Percentiles rank a stretch among this genome's conserved stretches.
Evolutionary conservation across 2,329 filamentous ascomycete species (phyloP).

Genomic region (Coniochaeta prunicola): DNA sequence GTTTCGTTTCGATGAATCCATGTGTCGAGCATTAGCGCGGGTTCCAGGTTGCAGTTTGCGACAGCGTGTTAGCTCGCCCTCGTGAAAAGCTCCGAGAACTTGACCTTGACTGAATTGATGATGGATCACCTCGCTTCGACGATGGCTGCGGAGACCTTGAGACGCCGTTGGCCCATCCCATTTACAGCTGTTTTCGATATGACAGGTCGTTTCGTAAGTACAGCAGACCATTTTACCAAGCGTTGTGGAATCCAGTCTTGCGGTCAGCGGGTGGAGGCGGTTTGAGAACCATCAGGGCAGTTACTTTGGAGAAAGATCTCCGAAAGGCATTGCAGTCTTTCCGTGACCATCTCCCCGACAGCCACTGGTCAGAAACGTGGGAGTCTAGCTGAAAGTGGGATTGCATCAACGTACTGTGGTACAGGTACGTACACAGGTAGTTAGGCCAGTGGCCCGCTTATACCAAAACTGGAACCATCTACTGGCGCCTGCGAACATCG

Average conservation of each 20-base stretch:
- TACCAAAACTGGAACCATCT: neutral
- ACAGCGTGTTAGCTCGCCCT: neutral
- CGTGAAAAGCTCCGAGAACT: neutral
- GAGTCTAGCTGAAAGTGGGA: neutral
- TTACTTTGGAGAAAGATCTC: neutral
- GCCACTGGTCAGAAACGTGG: neutral
- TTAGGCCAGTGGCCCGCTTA: too few relatives aligned
- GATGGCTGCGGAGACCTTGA: neutral
- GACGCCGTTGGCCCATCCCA: neutral
- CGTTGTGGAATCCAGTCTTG: neutral
- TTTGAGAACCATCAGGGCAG: neutral
- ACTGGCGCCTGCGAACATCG: neutral
- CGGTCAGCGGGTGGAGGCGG: neutral
- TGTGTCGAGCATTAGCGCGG: neutral
- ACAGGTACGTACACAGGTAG: neutral
- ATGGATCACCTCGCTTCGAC: neutral
- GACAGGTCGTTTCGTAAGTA: neutral
- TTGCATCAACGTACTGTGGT: too few relatives aligned
- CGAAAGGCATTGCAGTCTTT: neutral
- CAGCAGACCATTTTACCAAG: neutral
- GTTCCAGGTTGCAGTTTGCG: neutral
- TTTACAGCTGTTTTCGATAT: neutral
- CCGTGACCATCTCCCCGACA: neutral
- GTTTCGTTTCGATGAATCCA: conserved; percentile 1
- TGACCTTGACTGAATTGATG: too few relatives aligned